These are phyloP conservation scores for Tuber magnatum DNA, from an alignment of 495 filamentous ascomycete genomes.

Conservation along the genomic window DNA sequence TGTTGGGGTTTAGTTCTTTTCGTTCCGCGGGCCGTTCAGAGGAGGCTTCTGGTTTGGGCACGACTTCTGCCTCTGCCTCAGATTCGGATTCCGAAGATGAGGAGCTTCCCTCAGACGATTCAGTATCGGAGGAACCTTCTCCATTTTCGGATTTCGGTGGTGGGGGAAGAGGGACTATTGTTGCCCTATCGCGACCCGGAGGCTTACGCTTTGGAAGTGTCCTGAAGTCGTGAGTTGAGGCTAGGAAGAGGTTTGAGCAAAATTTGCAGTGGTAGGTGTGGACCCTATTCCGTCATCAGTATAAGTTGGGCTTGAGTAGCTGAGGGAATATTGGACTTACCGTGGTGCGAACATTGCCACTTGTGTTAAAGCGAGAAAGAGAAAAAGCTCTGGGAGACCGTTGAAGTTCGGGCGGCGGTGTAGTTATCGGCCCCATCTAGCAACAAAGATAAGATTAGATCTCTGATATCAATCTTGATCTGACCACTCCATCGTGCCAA, in stretches of 20 bases:
- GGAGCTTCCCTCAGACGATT: slow-evolving; percentile 27
- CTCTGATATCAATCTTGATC: not conserved
- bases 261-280: slow-evolving; percentile 65
- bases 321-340: slow-evolving; percentile 13
- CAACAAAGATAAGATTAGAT: slow-evolving; percentile 5
- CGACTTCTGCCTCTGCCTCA: slow-evolving; percentile 8
- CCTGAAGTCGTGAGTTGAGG: slow-evolving; percentile 53
- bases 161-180: slow-evolving; percentile 45
- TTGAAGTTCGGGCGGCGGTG: slow-evolving; percentile 11
- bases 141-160: slow-evolving; percentile 30
- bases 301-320: not conserved
- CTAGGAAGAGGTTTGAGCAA: slow-evolving; percentile 64
- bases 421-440: slow-evolving; percentile 11
- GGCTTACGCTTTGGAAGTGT: slow-evolving; percentile 51
- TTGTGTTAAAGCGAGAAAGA: not conserved
- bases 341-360: slow-evolving; percentile 35
- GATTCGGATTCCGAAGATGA: slow-evolving; percentile 27
- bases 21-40: not conserved
- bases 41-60: slow-evolving; percentile 10
- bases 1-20: not conserved
- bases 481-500: not conserved
- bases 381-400: slow-evolving; percentile 11
- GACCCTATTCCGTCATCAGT: slow-evolving; percentile 30
- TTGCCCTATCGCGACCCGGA: slow-evolving; percentile 45
- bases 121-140: slow-evolving; percentile 20